Evolutionary conservation across 345 rosid genomes (phyloP).

Genomic region (Populus ilicifolia): DNA sequence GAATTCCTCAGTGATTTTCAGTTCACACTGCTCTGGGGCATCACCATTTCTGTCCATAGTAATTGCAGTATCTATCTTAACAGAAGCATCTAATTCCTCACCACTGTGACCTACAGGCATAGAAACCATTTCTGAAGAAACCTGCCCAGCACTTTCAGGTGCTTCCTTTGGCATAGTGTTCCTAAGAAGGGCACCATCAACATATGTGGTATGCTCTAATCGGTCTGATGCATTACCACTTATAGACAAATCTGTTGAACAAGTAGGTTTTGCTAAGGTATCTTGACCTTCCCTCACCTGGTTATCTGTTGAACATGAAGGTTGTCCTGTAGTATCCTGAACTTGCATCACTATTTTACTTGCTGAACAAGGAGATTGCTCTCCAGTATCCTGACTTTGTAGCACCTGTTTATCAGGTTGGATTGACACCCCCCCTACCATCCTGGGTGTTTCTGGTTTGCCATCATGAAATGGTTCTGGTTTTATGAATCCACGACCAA

Average conservation of each 20-base stretch:
- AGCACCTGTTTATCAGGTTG: slow-evolving; percentile 2
- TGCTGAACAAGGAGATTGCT: slow-evolving; percentile 5
- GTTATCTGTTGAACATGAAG: slow-evolving; percentile 1
- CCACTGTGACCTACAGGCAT: slow-evolving; percentile 23
- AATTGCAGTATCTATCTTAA: slow-evolving; percentile 22
- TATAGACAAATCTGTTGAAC: slow-evolving; percentile 23
- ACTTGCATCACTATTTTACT: neutral
- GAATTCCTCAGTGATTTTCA: slow-evolving; percentile 18
- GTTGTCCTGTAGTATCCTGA: neutral
- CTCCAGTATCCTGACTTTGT: slow-evolving; percentile 3
- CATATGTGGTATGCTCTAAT: slow-evolving; percentile 12
- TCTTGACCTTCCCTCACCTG: neutral
- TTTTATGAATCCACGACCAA: slow-evolving; percentile 40
- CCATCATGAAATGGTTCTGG: slow-evolving; percentile 42
- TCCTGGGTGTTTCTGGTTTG: slow-evolving; percentile 23
- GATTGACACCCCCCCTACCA: neutral
- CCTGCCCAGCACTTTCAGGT: slow-evolving; percentile 22
- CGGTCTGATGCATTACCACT: slow-evolving; percentile 12
- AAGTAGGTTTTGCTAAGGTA: slow-evolving; percentile 15
- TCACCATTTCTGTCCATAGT: slow-evolving; percentile 26
- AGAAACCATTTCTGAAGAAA: slow-evolving; percentile 20
- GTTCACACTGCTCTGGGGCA: slow-evolving; percentile 19
- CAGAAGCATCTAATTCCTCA: slow-evolving; percentile 26
- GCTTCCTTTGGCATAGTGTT: slow-evolving; percentile 18
- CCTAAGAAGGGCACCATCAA: slow-evolving; percentile 14